Percentiles rank a stretch among this genome's conserved stretches.
Evolutionary conservation across 1,139 yeast species (phyloP).

Genomic region (Kluyveromyces sp.): DNA sequence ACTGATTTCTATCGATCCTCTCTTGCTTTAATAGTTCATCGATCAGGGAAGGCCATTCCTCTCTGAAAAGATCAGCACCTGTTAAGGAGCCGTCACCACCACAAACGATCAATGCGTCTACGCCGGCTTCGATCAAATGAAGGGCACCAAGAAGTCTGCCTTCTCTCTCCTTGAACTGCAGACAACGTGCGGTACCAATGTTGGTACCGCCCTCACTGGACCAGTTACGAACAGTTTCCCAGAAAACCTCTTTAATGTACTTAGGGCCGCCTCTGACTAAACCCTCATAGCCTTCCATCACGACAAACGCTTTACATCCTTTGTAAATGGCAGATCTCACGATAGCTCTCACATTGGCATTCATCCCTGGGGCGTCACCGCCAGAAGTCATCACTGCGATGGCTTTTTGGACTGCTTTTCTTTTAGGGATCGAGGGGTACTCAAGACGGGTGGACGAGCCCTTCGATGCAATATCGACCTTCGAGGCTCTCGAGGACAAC

Average conservation of each 20-base stretch:
- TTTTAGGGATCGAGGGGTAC: conserved; percentile 15
- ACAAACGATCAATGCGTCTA: conserved; percentile 93
- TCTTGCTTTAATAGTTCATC: conserved; percentile 55
- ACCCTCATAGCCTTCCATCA: conserved; percentile 94
- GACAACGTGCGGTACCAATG: conserved; percentile 94
- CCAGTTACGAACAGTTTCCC: conserved; percentile 95
- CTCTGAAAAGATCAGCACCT: conserved; percentile 90
- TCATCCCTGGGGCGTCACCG: conserved; percentile 99
- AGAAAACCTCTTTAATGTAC: conserved; percentile 65
- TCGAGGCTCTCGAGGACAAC: conserved; percentile 26
- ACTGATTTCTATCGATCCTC: conserved; percentile 50
- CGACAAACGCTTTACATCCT: conserved; percentile 92
- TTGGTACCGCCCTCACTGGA: conserved; percentile 88
- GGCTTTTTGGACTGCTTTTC: conserved; percentile 19
- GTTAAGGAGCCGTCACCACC: conserved; percentile 99
- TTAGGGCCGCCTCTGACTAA: conserved; percentile 74
- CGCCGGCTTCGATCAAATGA: conserved; percentile 80
- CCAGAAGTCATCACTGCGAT: conserved; percentile 98
- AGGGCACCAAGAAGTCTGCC: conserved; percentile 81
- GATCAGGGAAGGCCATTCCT: conserved; percentile 87
- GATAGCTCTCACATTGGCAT: conserved; percentile 89
- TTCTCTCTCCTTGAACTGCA: conserved; percentile 71
- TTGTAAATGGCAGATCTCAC: conserved; percentile 82
- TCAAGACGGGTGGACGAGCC: conserved; percentile 20
- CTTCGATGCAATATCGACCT: conserved; percentile 22